Evolutionary conservation across 176 grass and related monocot species (phyloP).

Genomic region (Cenchrus americanus): DNA sequence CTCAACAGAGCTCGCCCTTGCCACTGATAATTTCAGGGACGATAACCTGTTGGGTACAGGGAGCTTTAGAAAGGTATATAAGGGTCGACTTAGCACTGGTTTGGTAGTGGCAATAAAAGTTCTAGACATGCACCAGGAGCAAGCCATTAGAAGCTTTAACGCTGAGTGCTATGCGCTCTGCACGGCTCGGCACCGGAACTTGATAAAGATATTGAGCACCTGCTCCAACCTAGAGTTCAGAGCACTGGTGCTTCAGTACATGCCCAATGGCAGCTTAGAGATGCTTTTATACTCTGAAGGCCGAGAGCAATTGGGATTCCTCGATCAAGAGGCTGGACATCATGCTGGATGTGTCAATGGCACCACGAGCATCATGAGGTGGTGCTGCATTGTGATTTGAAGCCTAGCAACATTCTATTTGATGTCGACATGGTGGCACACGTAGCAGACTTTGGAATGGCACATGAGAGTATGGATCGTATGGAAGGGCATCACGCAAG

Average conservation of each 20-base stretch:
- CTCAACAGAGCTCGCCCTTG: too few relatives aligned
- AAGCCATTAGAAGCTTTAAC: neutral
- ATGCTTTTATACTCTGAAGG: neutral
- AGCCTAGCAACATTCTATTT: neutral
- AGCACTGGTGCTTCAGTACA: neutral
- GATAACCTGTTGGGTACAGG: neutral
- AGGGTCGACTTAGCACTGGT: neutral
- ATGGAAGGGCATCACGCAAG: too few relatives aligned
- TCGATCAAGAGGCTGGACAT: neutral
- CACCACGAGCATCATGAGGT: neutral
- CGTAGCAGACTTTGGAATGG: neutral
- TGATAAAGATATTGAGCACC: neutral
- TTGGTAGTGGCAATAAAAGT: constrained; percentile 8
- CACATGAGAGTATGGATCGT: neutral
- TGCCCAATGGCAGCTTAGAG: neutral
- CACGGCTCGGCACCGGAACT: neutral
- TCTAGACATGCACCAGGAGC: neutral
- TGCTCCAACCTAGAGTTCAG: neutral
- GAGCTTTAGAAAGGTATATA: neutral
- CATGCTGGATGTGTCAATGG: neutral
- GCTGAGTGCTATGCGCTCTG: neutral
- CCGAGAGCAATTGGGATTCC: neutral
- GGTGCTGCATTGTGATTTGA: neutral
- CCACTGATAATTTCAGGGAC: neutral
- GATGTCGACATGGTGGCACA: neutral